phyloP scores from a whole-genome alignment of 2,329 filamentous ascomycete species.

The Botrytis medusae region DNA sequence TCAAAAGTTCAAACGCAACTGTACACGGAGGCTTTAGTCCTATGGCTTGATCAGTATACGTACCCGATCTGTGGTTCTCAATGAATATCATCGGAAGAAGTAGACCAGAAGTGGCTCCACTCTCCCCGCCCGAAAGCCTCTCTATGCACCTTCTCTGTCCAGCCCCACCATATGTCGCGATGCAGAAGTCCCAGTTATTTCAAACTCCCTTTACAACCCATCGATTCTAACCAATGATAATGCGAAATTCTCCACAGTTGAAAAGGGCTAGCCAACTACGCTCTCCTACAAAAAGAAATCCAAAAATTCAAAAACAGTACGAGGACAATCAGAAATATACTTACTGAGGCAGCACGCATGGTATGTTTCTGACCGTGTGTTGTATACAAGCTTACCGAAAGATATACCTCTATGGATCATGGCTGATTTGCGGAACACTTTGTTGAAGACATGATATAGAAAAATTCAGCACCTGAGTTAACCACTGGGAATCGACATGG shows the following conservation, averaged over 20 bases:
- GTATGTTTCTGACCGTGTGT: accelerated
- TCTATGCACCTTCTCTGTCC: not conserved
- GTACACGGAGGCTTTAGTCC: too few relatives aligned
- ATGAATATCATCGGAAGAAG: not conserved
- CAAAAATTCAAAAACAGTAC: not conserved
- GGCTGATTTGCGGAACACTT: too few relatives aligned
- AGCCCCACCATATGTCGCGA: not conserved
- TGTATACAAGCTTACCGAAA: accelerated
- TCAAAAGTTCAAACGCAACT: not conserved
- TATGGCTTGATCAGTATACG: not conserved
- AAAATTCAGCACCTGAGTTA: not conserved
- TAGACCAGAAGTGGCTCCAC: not conserved
- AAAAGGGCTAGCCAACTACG: too few relatives aligned
- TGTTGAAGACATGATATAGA: not conserved
- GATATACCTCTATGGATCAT: not conserved
- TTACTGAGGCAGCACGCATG: not conserved
- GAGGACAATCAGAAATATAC: not conserved
- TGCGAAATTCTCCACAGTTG: not conserved
- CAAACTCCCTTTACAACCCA: not conserved
- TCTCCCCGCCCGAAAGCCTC: not conserved
- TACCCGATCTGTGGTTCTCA: not conserved
- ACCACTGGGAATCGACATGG: not conserved
- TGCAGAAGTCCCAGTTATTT: not conserved
- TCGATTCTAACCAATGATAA: not conserved
- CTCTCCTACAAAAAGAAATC: not conserved